Percentiles rank a stretch among this genome's conserved stretches.
Conservation (phyloP, 352 stramenopile genomes). For the Phytopythium delawarense region DNA sequence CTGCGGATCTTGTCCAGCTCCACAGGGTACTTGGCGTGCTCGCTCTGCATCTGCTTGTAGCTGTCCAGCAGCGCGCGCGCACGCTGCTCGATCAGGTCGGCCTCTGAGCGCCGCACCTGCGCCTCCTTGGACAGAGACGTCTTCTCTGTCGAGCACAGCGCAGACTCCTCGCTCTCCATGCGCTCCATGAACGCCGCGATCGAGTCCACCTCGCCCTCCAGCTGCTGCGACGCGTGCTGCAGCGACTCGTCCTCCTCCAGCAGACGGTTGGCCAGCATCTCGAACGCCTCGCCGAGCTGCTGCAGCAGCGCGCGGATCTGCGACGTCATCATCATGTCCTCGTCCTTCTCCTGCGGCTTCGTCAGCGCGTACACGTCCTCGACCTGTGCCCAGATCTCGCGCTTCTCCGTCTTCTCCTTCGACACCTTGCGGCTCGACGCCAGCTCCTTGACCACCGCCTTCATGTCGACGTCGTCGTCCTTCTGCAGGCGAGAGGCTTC, state of each 20-base stretch:
- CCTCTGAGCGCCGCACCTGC: constrained; percentile 75
- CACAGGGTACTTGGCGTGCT: constrained; percentile 83
- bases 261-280: constrained; percentile 86
- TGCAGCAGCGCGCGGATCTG: constrained; percentile 84
- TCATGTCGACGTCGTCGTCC: constrained; percentile 79
- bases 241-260: constrained; percentile 83
- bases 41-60: constrained; percentile 87
- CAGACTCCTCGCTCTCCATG: constrained; percentile 87
- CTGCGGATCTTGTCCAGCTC: constrained; percentile 82
- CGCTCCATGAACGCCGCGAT: constrained; percentile 89
- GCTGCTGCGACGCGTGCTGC: constrained; percentile 76
- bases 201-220: constrained; percentile 83
- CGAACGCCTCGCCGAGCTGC: constrained; percentile 82
- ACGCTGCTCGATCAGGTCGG: constrained; percentile 82
- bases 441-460: constrained; percentile 63
- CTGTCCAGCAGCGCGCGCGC: constrained; percentile 76
- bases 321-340: constrained; percentile 91
- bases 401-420: constrained; percentile 83
- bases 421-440: constrained; percentile 47
- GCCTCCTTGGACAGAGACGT: constrained; percentile 79
- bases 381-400: constrained; percentile 78
- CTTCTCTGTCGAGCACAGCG: constrained; percentile 80
- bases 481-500: constrained; percentile 79
- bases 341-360: constrained; percentile 86
- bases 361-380: constrained; percentile 81